Evolutionary conservation across 2,329 filamentous ascomycete species (phyloP).

Genomic region (Aspergillus phoenicis): DNA sequence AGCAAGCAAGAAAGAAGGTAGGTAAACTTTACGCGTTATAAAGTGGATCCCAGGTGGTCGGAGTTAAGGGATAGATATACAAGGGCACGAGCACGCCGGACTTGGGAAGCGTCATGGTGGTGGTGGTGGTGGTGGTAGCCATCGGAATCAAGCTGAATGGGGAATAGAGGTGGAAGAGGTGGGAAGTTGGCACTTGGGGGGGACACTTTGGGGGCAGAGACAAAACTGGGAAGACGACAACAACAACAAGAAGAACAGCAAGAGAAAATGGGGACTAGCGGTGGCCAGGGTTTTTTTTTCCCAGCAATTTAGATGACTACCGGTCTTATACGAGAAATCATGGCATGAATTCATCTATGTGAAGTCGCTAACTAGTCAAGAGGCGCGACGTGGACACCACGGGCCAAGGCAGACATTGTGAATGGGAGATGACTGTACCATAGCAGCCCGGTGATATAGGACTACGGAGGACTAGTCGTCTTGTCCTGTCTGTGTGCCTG

Average conservation of each 20-base stretch:
- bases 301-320: not conserved
- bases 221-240: not conserved
- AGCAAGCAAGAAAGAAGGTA: not conserved
- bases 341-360: not conserved
- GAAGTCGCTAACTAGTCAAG: not conserved
- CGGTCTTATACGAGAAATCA: not conserved
- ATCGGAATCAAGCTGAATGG: not conserved
- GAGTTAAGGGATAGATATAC: constrained; percentile 21
- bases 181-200: too few relatives aligned
- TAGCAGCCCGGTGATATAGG: too few relatives aligned
- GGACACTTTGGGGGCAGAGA: too few relatives aligned
- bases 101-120: constrained; percentile 6
- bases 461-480: too few relatives aligned
- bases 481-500: too few relatives aligned
- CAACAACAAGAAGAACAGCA: not conserved
- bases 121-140: not conserved
- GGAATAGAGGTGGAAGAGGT: not conserved
- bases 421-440: too few relatives aligned
- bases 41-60: constrained; percentile 21
- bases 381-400: not conserved
- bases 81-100: constrained; percentile 20
- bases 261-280: not conserved
- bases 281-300: not conserved
- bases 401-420: too few relatives aligned
- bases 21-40: constrained; percentile 19